A percentile compares a stretch with the other conserved stretches of the same genome.
Conservation (phyloP, 2,329 filamentous ascomycete species). For the Penicillium sp. region DNA sequence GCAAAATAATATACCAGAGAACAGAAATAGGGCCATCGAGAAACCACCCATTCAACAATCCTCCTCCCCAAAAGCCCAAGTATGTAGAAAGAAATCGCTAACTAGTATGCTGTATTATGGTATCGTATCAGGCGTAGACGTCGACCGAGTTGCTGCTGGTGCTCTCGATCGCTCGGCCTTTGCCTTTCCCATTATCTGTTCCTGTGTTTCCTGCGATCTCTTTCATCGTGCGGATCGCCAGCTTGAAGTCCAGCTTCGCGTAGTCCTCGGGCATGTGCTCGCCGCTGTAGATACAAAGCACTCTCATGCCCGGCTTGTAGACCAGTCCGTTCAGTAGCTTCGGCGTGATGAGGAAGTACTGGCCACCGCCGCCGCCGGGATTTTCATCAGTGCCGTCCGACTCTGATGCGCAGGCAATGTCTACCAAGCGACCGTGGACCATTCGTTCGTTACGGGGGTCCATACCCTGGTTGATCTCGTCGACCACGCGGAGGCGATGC, state of each 20-base stretch:
- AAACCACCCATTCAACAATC: neutral
- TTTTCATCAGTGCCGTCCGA: slow-evolving; percentile 33
- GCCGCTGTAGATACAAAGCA: slow-evolving; percentile 89
- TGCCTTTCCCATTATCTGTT: slow-evolving; percentile 15
- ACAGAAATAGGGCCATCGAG: neutral
- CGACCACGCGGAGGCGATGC: slow-evolving; percentile 95
- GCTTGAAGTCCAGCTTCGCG: slow-evolving; percentile 34
- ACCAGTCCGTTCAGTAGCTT: slow-evolving; percentile 81
- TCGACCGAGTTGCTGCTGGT: slow-evolving; percentile 13
- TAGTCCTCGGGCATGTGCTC: slow-evolving; percentile 52
- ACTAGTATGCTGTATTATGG: neutral
- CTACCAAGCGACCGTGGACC: slow-evolving; percentile 96
- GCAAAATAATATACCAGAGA: neutral
- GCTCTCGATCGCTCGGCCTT: slow-evolving; percentile 13
- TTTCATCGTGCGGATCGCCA: slow-evolving; percentile 34
- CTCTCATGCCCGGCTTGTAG: slow-evolving; percentile 86
- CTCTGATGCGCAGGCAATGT: slow-evolving; percentile 74
- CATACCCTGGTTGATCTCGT: slow-evolving; percentile 99
- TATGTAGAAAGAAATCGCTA: slow-evolving; percentile 2
- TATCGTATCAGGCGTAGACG: slow-evolving; percentile 17
- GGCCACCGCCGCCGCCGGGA: slow-evolving; percentile 45
- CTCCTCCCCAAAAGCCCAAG: neutral
- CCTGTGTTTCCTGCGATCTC: slow-evolving; percentile 21
- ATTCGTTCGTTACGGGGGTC: slow-evolving; percentile 97
- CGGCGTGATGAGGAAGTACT: slow-evolving; percentile 96